These are phyloP conservation scores for Colletotrichum sp. DNA, from an alignment of 2,329 filamentous ascomycete species.

Conservation along the genomic window DNA sequence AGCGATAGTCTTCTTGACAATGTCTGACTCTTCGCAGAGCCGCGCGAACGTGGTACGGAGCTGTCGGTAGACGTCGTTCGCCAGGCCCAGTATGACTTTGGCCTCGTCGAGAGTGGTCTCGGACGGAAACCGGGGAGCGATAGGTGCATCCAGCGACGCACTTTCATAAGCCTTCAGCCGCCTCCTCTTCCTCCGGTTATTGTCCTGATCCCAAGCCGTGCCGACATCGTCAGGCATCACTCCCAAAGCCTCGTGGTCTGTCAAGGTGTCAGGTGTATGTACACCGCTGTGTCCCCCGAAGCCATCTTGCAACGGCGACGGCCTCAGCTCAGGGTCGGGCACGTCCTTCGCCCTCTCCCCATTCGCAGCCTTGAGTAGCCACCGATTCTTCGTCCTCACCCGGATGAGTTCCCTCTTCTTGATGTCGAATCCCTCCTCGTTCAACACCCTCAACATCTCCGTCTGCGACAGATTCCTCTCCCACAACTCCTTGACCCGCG, in stretches of 20 bases:
- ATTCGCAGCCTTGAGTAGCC: slow-evolving; percentile 67
- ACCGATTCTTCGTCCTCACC: slow-evolving; percentile 71
- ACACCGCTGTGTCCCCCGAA: neutral
- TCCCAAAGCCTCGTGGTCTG: slow-evolving; percentile 7
- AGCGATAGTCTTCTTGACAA: slow-evolving; percentile 78
- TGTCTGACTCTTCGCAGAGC: slow-evolving; percentile 70
- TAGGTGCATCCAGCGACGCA: slow-evolving; percentile 70
- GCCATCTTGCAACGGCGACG: neutral
- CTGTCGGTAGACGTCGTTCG: slow-evolving; percentile 66
- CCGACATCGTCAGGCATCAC: neutral
- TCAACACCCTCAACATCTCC: slow-evolving; percentile 74
- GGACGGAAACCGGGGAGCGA: slow-evolving; percentile 77
- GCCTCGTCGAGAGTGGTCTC: slow-evolving; percentile 84
- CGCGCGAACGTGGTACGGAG: slow-evolving; percentile 70
- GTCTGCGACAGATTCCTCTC: slow-evolving; percentile 73
- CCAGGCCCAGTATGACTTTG: slow-evolving; percentile 70
- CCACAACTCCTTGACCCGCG: slow-evolving; percentile 79
- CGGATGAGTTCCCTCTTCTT: slow-evolving; percentile 74
- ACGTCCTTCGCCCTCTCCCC: slow-evolving; percentile 52
- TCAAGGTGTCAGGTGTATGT: slow-evolving; percentile 4
- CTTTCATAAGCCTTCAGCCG: slow-evolving; percentile 19
- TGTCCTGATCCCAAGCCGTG: neutral
- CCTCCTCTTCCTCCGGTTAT: slow-evolving; percentile 18
- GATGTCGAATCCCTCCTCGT: slow-evolving; percentile 74
- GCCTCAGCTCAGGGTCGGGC: neutral